phyloP scores from a whole-genome alignment of 1,284 basidiomycete species.

The Agroathelia rolfsii region DNA sequence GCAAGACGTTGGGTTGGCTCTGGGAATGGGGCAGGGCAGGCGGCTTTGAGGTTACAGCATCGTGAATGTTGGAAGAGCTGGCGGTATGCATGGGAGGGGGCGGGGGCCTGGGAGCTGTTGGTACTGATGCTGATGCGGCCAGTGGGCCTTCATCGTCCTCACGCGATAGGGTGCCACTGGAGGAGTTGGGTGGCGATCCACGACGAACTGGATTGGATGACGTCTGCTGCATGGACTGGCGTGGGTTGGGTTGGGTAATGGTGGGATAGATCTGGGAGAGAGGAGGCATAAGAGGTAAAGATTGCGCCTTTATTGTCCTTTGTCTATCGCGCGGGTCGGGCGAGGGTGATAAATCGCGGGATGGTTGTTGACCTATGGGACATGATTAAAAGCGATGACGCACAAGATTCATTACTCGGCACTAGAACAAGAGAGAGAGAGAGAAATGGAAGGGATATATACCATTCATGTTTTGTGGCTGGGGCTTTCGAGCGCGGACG shows the following conservation, averaged over 20 bases:
- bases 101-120: no score
- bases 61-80: constrained; percentile 20
- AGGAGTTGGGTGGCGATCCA: not conserved
- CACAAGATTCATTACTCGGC: no score
- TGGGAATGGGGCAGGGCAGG: constrained; percentile 17
- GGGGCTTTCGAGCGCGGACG: no score
- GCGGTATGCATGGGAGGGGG: constrained; percentile 20
- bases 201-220: no score
- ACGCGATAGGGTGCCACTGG: not conserved
- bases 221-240: no score
- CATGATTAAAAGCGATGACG: no score
- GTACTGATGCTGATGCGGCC: no score
- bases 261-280: constrained; percentile 37
- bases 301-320: constrained; percentile 48
- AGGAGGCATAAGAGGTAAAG: constrained; percentile 50
- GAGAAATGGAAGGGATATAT: no score
- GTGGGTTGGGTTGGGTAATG: no score
- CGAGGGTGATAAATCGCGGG: constrained; percentile 59
- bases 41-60: constrained; percentile 13
- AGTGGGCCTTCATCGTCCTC: no score
- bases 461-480: no score
- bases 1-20: constrained; percentile 25
- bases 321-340: constrained; percentile 52
- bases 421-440: no score
- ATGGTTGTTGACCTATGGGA: constrained; percentile 38